Evolutionary conservation across 805 yeast species (phyloP), one percentile per base, ranked within the genome.

Genomic region (Isabelozyma gotoi): DNA sequence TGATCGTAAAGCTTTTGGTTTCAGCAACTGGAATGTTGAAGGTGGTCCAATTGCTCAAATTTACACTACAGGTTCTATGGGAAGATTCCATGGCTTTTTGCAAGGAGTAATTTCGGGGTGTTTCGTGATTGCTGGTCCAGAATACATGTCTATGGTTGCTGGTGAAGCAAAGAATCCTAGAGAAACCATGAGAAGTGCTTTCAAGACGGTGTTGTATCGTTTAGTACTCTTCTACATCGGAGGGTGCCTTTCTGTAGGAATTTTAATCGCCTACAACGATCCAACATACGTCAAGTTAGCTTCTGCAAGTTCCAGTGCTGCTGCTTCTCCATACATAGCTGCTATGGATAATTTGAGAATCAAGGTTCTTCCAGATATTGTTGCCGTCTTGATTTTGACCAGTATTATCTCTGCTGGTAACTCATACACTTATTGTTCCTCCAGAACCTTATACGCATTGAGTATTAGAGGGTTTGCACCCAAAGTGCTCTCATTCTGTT

Each of bases 401-500:
- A 78, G 94, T 1, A 85, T 91, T 0, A 84, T 88, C 51, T 82
- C 90, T 29, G 90, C 96, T 2, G 96, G 96, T 41, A 88, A 88
- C 60, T 85, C 92, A 1, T 85, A 82, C 59, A 78, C 86, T 29
- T 87, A 80, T 57, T 82, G 89, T 47, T 83, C 92, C 0, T 78
- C 89, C 6, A 65, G 81, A 57, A 72, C 86, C 0, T 67, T 88
- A 17, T 82, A 82, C 59, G 88, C 88, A 2, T 68, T 87, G 62
- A 85, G 94, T 0, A 63, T 78, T 21, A 80, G 78, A 53, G 90
- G 92, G 0, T 77, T 79, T 47, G 92, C 94, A 1, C 96, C 96
- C 8, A 67, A 67, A 32, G 51, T 85, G 36, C 85, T 88, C 51
- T 66, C 78, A 10, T 69, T 65, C 47, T 84, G 92, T 55, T 60